These are phyloP conservation scores for Apiospora aurea DNA, from an alignment of 2,329 filamentous ascomycete genomes.

Conservation along the genomic window DNA sequence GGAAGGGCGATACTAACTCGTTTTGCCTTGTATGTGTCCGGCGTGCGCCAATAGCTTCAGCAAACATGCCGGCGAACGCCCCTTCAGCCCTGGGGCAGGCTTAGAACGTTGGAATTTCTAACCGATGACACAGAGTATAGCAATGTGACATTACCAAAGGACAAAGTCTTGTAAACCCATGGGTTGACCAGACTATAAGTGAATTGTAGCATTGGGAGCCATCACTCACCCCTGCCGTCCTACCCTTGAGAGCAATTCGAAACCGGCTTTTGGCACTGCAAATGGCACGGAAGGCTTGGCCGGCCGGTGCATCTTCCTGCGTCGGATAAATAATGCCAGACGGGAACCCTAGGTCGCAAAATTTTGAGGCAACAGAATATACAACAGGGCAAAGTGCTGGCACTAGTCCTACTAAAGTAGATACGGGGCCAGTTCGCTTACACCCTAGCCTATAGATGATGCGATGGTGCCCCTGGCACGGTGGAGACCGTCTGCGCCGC, in stretches of 20 bases:
- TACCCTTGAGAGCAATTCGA: background rate
- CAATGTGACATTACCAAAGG: background rate
- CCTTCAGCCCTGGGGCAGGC: background rate
- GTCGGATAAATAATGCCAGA: background rate
- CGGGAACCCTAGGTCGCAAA: background rate
- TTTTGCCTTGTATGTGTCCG: too few species aligned
- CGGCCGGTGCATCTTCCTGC: background rate
- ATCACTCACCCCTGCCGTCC: background rate
- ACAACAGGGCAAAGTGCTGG: background rate
- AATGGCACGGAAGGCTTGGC: background rate
- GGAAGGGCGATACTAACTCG: too few species aligned
- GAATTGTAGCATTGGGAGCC: background rate
- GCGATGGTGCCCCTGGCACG: too few species aligned
- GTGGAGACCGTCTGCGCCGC: too few species aligned
- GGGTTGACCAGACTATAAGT: background rate
- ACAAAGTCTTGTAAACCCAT: too few species aligned
- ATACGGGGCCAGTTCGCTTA: background rate
- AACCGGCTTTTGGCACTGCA: background rate
- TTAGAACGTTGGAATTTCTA: too few species aligned
- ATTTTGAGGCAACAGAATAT: background rate
- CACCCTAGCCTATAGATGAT: background rate
- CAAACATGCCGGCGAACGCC: background rate
- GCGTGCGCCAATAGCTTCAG: too few species aligned
- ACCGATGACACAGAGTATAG: background rate
- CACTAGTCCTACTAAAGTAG: too few species aligned